phyloP scores from a whole-genome alignment of 768 basidiomycete species.

The Phylloporus sp. region DNA sequence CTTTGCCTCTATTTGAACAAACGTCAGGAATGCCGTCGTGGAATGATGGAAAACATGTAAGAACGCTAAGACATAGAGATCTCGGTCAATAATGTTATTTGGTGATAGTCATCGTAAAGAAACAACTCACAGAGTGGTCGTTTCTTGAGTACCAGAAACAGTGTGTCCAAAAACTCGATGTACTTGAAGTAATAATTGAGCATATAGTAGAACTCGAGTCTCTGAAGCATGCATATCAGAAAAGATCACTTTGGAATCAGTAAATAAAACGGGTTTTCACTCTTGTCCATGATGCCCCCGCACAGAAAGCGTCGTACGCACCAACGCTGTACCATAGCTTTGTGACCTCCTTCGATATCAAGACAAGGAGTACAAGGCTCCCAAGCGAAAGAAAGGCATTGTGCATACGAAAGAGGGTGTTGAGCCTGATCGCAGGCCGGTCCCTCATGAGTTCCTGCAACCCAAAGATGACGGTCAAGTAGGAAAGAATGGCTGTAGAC shows the following conservation, averaged over 20 bases:
- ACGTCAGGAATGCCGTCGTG: conserved; percentile 89
- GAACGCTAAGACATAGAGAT: conserved; percentile 59
- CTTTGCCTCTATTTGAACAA: conserved; percentile 83
- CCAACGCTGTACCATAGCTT: conserved; percentile 73
- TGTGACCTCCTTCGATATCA: conserved; percentile 83
- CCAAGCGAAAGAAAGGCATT: conserved; percentile 81
- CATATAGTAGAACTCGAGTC: conserved; percentile 92
- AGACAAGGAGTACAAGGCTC: conserved; percentile 69
- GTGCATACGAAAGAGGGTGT: conserved; percentile 75
- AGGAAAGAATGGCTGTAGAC: conserved; percentile 61
- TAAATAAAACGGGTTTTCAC: conserved; percentile 42
- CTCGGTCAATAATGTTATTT: neutral
- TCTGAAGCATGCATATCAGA: conserved; percentile 39
- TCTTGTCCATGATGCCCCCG: conserved; percentile 72
- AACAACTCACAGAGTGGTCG: conserved; percentile 77
- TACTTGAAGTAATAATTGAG: conserved; percentile 98
- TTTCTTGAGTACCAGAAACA: conserved; percentile 96
- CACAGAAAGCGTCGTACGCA: conserved; percentile 71
- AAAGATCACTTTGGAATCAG: neutral
- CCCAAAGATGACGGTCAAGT: conserved; percentile 82
- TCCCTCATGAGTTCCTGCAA: conserved; percentile 81
- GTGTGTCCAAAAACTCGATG: conserved; percentile 89
- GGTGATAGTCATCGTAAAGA: neutral
- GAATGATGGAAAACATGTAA: conserved; percentile 98
- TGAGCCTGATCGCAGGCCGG: conserved; percentile 64